Base-by-base conservation (phyloP, 805 yeast species). In the Kuraishia capsulata region DNA sequence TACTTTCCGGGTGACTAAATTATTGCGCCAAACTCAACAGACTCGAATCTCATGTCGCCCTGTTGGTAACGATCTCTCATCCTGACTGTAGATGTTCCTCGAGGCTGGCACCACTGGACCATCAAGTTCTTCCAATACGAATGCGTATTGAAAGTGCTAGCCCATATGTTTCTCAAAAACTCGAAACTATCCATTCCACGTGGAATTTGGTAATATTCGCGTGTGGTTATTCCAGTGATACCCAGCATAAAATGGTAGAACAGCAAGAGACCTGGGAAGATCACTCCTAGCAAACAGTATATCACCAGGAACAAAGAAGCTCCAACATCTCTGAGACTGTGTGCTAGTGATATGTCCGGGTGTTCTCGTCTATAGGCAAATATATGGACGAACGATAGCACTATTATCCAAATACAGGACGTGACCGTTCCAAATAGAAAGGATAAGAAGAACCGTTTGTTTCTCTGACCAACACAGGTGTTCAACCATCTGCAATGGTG, bases 381-480 rank as follows among this genome's bases (percentile, higher is more conserved):
- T 3, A 62, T 29, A 36, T 54, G 59, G 36, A 57, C 61, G 37
- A 62, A 60, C 2, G 64, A 49, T n/a, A 60, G 43, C 1, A 47
- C 51, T 2, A 51, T 43, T 6, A 63, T 36, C 30, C 52, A 54
- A 1, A 53, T 30, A 10, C 64, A 51, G 1, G 62, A 39, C 0
- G 69, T 3, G 1, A 56, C 49, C 1, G 59, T 50, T 36, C 64
- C 59, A 1, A 69, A 25, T 29, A 83, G 50, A 45, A 78, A 82
- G 2, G 49, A 47, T 30, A 78, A 40, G 49, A 82, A 84, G 55
- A 68, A 78, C 44, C 73, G 58, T 54, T 83, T 83, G 50, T 83
- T 85, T 39, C 84, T 57, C 43, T 74, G 73, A 1, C 95, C 95
- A 31, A 85, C 69, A 53, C 95, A 85, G 47, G 78, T 83, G 49